Base-by-base conservation (phyloP, 1,284 basidiomycete genomes). In the Butyriboletus appendiculatus region DNA sequence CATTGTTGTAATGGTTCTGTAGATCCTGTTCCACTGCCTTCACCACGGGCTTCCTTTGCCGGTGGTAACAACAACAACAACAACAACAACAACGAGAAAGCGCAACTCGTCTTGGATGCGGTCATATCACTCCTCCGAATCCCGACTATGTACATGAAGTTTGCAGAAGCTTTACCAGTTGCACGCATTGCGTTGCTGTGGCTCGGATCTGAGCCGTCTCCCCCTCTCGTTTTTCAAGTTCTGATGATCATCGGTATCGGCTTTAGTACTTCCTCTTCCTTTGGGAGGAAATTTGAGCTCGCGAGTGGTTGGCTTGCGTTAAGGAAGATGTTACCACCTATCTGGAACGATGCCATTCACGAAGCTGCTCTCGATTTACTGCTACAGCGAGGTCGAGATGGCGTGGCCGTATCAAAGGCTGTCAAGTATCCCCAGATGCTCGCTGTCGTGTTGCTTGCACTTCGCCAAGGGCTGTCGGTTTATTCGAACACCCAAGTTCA, bases 241-340 rank as follows among this genome's bases (percentile, higher is more conserved):
- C 73, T 94, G 15, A 74, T 74, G 10, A 70, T 92, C 35, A 76
- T 90, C 43, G 73, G 77, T 24, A 73, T 86, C 52, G 77, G 84
- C 59, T 73, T 85, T 49, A 70, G 71, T 35, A 67, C 75, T 26
- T 84, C 84, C 0, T 66, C 78, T 9, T 80, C 83, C 2, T 91
- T 90, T 71, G 79, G 70, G 50, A 76, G 85, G 52, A 90, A 88
- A 63, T 90, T 92, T 56, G 90, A 92, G 64, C 73, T 90, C 0
- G 82, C 87, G 16, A 84, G 82, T 56, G 90, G 90, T 16, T 92
- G 90, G 90, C 82, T 76, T 48, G 75, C 84, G 5, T 63, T 92
- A 33, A 86, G 81, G 66, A 78, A 76, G 11, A 77, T 86, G 18
- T 61, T 92, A n/a, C 87, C 89, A 0, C 66, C 72, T 32, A 80